Base-by-base conservation (phyloP, 139 green algal species). In the Chloropicon primus region DNA sequence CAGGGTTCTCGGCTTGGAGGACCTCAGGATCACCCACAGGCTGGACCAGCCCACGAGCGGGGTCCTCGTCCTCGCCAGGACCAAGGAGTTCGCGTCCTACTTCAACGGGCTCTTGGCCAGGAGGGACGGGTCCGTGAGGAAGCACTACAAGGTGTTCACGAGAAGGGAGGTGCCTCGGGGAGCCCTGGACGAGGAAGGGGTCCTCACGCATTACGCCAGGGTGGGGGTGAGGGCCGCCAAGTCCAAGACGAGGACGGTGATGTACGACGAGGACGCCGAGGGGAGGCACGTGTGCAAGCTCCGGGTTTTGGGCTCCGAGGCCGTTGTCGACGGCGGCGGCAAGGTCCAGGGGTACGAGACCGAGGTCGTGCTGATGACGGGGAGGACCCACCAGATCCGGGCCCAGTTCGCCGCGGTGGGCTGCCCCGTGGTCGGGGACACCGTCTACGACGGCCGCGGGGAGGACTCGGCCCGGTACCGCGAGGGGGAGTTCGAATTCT, bases 41-140 rank as follows among this genome's bases (percentile, higher is more conserved):
- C 82, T 96, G 76, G 92, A 96, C 79, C 81, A 78, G 1, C 87
- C 87, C 77, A 96, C 92, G 0, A 83, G 89, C 54, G 92, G 92
- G 2, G 72, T 96, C 53, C 81, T 94, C 41, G 84, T 96, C 74
- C 82, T 95, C 77, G 86, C 78, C 0, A 75, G 71, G 21, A 86
- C 17, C 3, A 1, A 21, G 0, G 73, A n/a, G 2, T 92, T 92
- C 81, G 86, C 89, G 5, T 1, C 62, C 1, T 79, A 74, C 62
- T 92, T 93, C 75, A 87, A 88, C 75, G n/a, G n/a, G 29, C 76
- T 89, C 74, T 54, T 89, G 77, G 25, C 5, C 24, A 62, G 41
- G 41, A 62, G 41, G 41, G 41, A 62, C 10, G 41, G 41, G n/a
- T n/a, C n/a, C 41, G 41, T 62, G 10, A 17, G 27, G 2, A 75